A percentile compares a stretch with the other conserved stretches of the same genome.
Evolutionary conservation across 768 basidiomycete genomes (phyloP).

Genomic region (Kwoniella mangroviensis): DNA sequence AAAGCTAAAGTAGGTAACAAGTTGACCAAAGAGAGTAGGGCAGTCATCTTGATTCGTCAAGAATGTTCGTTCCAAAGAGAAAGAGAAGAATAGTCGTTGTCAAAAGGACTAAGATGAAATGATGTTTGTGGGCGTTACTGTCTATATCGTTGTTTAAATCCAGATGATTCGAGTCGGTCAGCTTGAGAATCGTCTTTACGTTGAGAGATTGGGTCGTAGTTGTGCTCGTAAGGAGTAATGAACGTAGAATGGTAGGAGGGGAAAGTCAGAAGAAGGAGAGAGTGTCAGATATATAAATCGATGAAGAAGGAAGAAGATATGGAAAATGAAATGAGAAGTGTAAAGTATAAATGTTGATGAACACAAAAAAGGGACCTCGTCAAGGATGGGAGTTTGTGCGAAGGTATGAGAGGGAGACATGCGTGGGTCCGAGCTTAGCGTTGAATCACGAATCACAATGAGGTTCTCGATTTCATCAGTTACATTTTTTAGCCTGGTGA

Average conservation of each 20-base stretch:
- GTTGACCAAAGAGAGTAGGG: constrained; percentile 25
- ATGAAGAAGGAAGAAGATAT: background rate
- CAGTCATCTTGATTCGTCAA: constrained; percentile 3
- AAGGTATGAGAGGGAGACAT: too few relatives aligned
- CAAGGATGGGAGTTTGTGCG: background rate
- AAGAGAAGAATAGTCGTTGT: background rate
- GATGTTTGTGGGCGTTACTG: background rate
- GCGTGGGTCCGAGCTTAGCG: background rate
- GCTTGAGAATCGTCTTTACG: background rate
- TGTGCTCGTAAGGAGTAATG: constrained; percentile 22
- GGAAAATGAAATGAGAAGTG: background rate
- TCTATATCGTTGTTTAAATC: too few relatives aligned
- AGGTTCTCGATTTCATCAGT: background rate
- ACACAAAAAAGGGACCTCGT: background rate
- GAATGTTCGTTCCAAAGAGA: background rate
- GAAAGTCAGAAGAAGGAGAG: background rate
- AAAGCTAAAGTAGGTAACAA: constrained; percentile 48
- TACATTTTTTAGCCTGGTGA: background rate
- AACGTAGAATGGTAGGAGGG: constrained; percentile 12
- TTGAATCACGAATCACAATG: background rate
- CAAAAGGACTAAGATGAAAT: background rate
- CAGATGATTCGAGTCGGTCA: background rate
- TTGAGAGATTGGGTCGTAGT: constrained; percentile 8
- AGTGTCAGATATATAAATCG: background rate
- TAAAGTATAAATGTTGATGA: constrained; percentile 1